Conservation (phyloP, 495 filamentous ascomycete genomes). For the Penicillium daleae region DNA sequence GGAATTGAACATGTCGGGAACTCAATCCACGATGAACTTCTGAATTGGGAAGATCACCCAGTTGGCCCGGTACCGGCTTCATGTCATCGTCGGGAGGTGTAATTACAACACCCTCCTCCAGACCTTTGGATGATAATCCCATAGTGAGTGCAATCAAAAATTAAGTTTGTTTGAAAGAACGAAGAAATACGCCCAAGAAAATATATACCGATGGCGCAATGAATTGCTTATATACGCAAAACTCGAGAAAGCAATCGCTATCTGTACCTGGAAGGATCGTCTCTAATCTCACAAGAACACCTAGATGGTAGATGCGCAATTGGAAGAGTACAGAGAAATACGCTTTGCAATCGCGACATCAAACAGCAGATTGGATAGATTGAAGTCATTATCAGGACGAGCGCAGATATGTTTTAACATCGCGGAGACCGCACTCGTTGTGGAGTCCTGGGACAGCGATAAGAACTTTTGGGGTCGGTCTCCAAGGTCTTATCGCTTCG, state of each 20-base stretch:
- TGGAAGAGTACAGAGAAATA: neutral
- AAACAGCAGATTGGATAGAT: neutral
- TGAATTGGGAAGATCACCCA: neutral
- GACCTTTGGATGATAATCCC: neutral
- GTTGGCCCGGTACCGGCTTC: neutral
- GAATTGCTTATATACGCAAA: neutral
- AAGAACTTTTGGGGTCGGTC: neutral
- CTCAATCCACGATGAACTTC: neutral
- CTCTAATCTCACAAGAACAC: neutral
- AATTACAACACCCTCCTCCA: neutral
- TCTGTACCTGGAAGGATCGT: neutral
- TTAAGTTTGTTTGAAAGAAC: no score
- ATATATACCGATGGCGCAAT: neutral
- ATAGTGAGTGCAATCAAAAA: neutral
- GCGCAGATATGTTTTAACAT: neutral
- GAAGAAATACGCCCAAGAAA: no score
- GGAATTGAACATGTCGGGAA: neutral
- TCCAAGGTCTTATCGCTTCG: neutral
- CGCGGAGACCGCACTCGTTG: neutral
- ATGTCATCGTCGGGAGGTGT: neutral
- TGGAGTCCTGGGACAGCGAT: neutral
- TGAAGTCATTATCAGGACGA: neutral
- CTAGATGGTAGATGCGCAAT: neutral
- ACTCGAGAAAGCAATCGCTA: neutral
- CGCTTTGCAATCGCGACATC: neutral